Percentiles rank a stretch among this genome's conserved stretches.
These are phyloP conservation scores for Kockovaella imperatae DNA, from an alignment of 768 basidiomycete species.

Conservation along the genomic window DNA sequence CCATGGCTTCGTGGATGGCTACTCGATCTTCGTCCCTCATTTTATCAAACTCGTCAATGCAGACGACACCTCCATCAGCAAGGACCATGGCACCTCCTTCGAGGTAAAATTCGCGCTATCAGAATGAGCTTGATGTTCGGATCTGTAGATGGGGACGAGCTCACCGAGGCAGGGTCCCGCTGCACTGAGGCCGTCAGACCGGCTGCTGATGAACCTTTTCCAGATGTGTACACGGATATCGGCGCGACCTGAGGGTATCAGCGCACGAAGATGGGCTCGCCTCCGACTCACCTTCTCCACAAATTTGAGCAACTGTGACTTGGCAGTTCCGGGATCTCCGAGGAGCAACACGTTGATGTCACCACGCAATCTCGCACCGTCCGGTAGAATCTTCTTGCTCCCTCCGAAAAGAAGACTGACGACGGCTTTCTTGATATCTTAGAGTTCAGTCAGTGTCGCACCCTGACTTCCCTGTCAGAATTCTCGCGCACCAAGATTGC, in stretches of 20 bases:
- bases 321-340: conserved; percentile 97
- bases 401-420: conserved; percentile 94
- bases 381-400: conserved; percentile 91
- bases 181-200: conserved; percentile 97
- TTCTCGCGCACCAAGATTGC: conserved; percentile 64
- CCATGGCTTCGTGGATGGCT: conserved; percentile 99
- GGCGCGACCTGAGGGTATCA: conserved; percentile 66
- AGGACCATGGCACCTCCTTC: conserved; percentile 99
- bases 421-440: conserved; percentile 99
- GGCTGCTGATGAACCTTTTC: conserved; percentile 95
- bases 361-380: conserved; percentile 91
- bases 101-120: conserved; percentile 93
- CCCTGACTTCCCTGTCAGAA: background rate
- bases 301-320: conserved; percentile 94
- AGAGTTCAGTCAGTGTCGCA: conserved; percentile 12
- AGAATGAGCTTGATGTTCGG: background rate
- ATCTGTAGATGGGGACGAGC: conserved; percentile 37
- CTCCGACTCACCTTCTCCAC: conserved; percentile 84
- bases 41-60: conserved; percentile 99
- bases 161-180: conserved; percentile 78
- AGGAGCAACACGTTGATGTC: conserved; percentile 95
- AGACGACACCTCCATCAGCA: conserved; percentile 95
- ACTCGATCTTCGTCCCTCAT: conserved; percentile 99
- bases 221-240: conserved; percentile 95
- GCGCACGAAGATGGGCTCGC: background rate